These are phyloP conservation scores for Adenanthera pavonina DNA, from an alignment of 306 rosid genomes.

Conservation along the genomic window DNA sequence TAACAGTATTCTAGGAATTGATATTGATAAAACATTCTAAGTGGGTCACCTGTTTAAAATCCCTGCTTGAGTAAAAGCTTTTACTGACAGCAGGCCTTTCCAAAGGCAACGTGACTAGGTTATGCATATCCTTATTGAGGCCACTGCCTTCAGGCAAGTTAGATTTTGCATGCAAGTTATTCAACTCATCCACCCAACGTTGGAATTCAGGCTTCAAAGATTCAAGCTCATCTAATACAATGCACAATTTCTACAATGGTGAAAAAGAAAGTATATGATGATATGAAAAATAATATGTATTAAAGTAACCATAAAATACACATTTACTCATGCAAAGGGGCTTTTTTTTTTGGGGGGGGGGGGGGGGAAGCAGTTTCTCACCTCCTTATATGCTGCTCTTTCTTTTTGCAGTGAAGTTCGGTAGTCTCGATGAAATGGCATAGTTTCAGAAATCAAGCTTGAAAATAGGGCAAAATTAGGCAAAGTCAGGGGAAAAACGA, in stretches of 20 bases:
- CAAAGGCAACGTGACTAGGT: constrained; percentile 50
- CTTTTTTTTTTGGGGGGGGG: too few relatives aligned
- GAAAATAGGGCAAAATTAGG: constrained; percentile 10
- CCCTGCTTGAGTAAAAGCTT: constrained; percentile 44
- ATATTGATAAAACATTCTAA: constrained; percentile 17
- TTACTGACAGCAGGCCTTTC: constrained; percentile 60
- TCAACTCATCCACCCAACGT: constrained; percentile 54
- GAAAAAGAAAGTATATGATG: constrained; percentile 34
- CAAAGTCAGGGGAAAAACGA: not conserved
- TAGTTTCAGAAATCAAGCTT: constrained; percentile 96
- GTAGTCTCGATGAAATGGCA: constrained; percentile 89
- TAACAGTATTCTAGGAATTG: constrained; percentile 23
- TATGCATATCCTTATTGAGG: constrained; percentile 47
- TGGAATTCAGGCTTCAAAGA: constrained; percentile 73
- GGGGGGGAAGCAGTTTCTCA: constrained; percentile 39
- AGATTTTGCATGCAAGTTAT: constrained; percentile 49
- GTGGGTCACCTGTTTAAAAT: constrained; percentile 59
- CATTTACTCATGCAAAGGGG: constrained; percentile 18
- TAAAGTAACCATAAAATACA: not conserved
- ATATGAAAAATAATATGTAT: constrained; percentile 12
- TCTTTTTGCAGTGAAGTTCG: constrained; percentile 60
- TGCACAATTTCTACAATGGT: constrained; percentile 56
- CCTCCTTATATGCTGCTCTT: constrained; percentile 66
- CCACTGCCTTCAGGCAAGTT: constrained; percentile 49
- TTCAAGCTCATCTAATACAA: constrained; percentile 82